phyloP scores from a whole-genome alignment of 768 basidiomycete genomes.

The Boletus reticulatus region DNA sequence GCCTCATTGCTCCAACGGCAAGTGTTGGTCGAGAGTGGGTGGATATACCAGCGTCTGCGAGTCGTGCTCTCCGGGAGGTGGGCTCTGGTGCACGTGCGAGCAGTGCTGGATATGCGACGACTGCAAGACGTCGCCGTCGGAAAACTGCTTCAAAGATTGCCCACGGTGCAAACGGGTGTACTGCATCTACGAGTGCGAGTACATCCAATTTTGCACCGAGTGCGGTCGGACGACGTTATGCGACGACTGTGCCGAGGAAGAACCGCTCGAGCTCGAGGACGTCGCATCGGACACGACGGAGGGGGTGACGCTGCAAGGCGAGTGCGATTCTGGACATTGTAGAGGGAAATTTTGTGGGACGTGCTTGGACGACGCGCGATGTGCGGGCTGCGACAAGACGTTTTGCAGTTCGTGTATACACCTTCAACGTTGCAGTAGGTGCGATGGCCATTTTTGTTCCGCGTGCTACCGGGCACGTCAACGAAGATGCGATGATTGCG shows the following conservation, averaged over 20 bases:
- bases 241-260: conserved; percentile 27
- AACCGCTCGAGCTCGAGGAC: background rate
- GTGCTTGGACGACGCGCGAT: conserved; percentile 8
- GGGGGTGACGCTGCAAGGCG: conserved; percentile 5
- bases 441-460: conserved; percentile 6
- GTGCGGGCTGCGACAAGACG: conserved; percentile 10
- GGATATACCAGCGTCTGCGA: conserved; percentile 13
- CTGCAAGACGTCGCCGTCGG: conserved; percentile 10
- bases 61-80: conserved; percentile 17
- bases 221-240: conserved; percentile 22
- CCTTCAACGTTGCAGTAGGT: conserved; percentile 3
- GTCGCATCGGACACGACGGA: conserved; percentile 3
- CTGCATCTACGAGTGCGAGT: conserved; percentile 21
- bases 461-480: conserved; percentile 3
- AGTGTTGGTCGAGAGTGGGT: conserved; percentile 19
- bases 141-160: conserved; percentile 13
- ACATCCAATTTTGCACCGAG: conserved; percentile 20
- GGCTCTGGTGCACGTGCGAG: conserved; percentile 22
- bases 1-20: conserved; percentile 11
- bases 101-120: conserved; percentile 24
- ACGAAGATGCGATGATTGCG: conserved; percentile 2
- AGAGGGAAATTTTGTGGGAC: conserved; percentile 9
- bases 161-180: conserved; percentile 16
- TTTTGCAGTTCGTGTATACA: conserved; percentile 14
- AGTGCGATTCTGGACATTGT: conserved; percentile 2